Conservation (phyloP, 371 early-diverging fungal genomes). For the Mortierella sp. region DNA sequence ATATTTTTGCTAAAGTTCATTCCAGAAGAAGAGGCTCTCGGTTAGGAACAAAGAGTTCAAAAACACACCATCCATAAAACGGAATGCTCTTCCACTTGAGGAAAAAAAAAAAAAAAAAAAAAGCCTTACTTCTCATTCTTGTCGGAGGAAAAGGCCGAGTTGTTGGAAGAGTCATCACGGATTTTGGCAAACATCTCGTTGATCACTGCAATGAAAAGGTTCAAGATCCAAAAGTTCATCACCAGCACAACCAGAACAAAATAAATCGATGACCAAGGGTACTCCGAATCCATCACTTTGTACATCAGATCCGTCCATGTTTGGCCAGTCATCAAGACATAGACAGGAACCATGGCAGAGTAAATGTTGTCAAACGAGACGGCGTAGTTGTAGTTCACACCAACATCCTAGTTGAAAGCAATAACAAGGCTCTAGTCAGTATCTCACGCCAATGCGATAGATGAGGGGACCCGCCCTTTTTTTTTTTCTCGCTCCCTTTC, state of each 20-base stretch:
- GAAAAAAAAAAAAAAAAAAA: not conserved
- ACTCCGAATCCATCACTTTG: conserved; percentile 74
- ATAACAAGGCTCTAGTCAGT: not conserved
- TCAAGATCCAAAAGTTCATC: conserved; percentile 78
- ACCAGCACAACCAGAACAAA: conserved; percentile 71
- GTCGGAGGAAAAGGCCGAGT: conserved; percentile 63
- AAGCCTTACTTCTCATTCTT: not conserved
- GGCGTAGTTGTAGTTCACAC: conserved; percentile 44
- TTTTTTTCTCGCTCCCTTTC: no score
- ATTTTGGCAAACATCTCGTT: conserved; percentile 79
- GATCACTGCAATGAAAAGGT: conserved; percentile 78
- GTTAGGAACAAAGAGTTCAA: not conserved
- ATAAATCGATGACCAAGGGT: conserved; percentile 64
- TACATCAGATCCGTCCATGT: conserved; percentile 81
- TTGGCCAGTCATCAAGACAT: conserved; percentile 61
- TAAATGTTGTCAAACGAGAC: conserved; percentile 72
- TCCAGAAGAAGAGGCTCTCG: not conserved
- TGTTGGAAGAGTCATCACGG: conserved; percentile 68
- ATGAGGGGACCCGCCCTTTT: no score
- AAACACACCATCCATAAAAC: not conserved
- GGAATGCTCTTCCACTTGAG: not conserved
- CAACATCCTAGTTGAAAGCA: conserved; percentile 27
- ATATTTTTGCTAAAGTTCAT: conserved; percentile 19
- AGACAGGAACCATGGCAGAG: conserved; percentile 67
- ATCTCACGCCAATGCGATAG: not conserved